These are phyloP conservation scores for Termitomyces sp. DNA, from an alignment of 768 basidiomycete genomes.

Conservation along the genomic window DNA sequence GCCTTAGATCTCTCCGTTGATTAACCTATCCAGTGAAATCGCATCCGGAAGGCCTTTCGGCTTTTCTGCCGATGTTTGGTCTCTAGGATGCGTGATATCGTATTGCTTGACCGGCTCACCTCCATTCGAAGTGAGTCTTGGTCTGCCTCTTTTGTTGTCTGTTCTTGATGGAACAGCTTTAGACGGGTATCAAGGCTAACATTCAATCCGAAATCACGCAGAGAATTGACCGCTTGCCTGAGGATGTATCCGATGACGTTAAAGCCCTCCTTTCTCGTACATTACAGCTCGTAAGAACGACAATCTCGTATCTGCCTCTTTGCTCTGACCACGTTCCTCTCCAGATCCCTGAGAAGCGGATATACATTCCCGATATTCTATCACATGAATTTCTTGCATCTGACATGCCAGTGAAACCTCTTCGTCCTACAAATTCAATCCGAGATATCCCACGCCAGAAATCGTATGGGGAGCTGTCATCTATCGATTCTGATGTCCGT, in stretches of 20 bases:
- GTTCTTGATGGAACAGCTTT: not conserved
- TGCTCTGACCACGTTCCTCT: not conserved
- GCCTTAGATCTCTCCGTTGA: not conserved
- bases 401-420: constrained; percentile 1
- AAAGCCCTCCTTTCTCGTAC: constrained; percentile 22
- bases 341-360: constrained; percentile 14
- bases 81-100: constrained; percentile 35
- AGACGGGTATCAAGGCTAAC: constrained; percentile 5
- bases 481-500: not conserved
- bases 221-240: constrained; percentile 19
- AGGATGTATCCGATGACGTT: constrained; percentile 15
- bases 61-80: constrained; percentile 40
- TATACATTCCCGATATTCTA: constrained; percentile 9
- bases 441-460: not conserved
- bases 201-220: constrained; percentile 18
- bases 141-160: not conserved
- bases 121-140: constrained; percentile 26
- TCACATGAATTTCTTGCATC: constrained; percentile 11
- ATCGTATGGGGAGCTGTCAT: not conserved
- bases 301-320: not conserved
- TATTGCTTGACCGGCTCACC: constrained; percentile 28
- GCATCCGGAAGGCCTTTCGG: constrained; percentile 22
- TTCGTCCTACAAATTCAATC: constrained; percentile 1
- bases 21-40: constrained; percentile 31
- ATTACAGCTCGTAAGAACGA: constrained; percentile 21